A percentile compares a stretch with the other conserved stretches of the same genome.
Conservation (phyloP, 371 early-diverging fungal species). For the Apophysomyces elegans region DNA sequence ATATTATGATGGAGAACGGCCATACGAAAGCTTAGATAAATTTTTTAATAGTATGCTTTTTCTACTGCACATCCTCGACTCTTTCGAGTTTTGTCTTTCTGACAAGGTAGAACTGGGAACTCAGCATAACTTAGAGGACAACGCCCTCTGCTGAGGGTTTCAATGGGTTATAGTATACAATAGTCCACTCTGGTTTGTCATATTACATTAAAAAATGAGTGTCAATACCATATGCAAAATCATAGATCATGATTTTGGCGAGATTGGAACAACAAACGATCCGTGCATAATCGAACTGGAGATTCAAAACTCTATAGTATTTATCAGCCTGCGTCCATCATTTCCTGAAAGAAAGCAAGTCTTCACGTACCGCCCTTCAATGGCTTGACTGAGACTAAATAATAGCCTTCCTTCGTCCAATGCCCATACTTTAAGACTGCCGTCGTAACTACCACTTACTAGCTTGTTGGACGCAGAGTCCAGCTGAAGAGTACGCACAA, state of each 20-base stretch:
- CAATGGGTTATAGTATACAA: neutral
- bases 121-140: neutral
- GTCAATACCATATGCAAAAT: conserved; percentile 74
- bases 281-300: conserved; percentile 80
- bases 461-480: conserved; percentile 53
- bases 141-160: neutral
- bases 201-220: conserved; percentile 55
- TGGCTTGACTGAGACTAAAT: conserved; percentile 62
- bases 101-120: neutral
- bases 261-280: conserved; percentile 87
- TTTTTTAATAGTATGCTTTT: neutral
- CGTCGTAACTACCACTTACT: conserved; percentile 86
- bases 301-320: conserved; percentile 78
- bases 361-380: conserved; percentile 60
- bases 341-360: conserved; percentile 7
- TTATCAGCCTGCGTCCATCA: conserved; percentile 2
- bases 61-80: neutral
- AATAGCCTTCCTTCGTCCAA: conserved; percentile 57
- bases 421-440: conserved; percentile 86
- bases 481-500: conserved; percentile 78
- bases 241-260: conserved; percentile 79
- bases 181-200: neutral
- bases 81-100: neutral
- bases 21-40: neutral
- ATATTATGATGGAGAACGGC: conserved; percentile 5